These are phyloP conservation scores for Rubroshorea leprosula DNA, from an alignment of 345 rosid genomes.

Conservation along the genomic window DNA sequence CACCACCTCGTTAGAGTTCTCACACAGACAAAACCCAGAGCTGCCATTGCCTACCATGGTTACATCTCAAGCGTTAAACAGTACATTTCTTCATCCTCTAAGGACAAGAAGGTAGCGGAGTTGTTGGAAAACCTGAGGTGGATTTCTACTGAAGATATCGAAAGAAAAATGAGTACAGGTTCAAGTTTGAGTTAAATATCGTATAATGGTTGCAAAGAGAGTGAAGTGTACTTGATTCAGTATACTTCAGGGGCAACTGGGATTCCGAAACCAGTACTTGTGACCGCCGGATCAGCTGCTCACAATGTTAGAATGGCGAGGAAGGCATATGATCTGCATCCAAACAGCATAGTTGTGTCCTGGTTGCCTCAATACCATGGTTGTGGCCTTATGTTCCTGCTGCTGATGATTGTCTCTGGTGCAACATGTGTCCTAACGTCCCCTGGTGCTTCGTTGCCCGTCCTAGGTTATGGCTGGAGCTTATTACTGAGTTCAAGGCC, in stretches of 20 bases:
- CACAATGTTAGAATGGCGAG: conserved; percentile 60
- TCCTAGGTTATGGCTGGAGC: conserved; percentile 58
- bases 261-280: conserved; percentile 56
- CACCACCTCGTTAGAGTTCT: conserved; percentile 47
- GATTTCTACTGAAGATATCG: conserved; percentile 40
- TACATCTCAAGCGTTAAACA: conserved; percentile 29
- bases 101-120: conserved; percentile 21
- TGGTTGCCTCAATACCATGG: conserved; percentile 73
- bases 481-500: conserved; percentile 39
- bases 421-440: conserved; percentile 52
- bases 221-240: conserved; percentile 50
- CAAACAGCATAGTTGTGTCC: conserved; percentile 39
- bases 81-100: conserved; percentile 28
- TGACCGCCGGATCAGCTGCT: conserved; percentile 57
- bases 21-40: conserved; percentile 50
- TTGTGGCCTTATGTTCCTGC: conserved; percentile 57
- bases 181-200: not conserved
- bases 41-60: conserved; percentile 39
- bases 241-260: conserved; percentile 71
- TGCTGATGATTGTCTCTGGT: conserved; percentile 43
- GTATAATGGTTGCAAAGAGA: conserved; percentile 35
- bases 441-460: conserved; percentile 31
- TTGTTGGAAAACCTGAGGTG: conserved; percentile 36
- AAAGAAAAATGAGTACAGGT: not conserved
- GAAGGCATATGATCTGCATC: conserved; percentile 50